These are phyloP conservation scores for Phaeosphaeriaceae sp. DNA, from an alignment of 2,329 filamentous ascomycete genomes.

Conservation along the genomic window DNA sequence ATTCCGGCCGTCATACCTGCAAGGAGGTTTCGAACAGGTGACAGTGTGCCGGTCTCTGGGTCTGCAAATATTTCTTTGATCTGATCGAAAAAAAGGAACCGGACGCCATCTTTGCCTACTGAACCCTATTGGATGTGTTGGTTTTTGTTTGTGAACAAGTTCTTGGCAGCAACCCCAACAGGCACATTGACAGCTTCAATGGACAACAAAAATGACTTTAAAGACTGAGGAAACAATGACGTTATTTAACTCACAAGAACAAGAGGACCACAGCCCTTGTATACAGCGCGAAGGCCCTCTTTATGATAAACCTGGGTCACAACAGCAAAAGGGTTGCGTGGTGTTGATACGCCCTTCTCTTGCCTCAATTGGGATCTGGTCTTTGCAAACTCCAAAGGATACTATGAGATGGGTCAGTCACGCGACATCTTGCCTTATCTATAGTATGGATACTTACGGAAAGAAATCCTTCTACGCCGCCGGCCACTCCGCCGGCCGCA, in stretches of 20 bases:
- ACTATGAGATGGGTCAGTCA: conserved; percentile 41
- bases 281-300: conserved; percentile 65
- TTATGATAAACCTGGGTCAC: conserved; percentile 61
- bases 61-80: conserved; percentile 66
- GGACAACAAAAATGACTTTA: not conserved
- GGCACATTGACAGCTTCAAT: not conserved
- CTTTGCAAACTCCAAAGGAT: conserved; percentile 73
- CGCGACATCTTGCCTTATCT: conserved; percentile 1
- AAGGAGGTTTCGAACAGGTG: conserved; percentile 62
- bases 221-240: not conserved
- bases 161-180: not conserved
- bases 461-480: conserved; percentile 48
- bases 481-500: conserved; percentile 47
- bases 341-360: conserved; percentile 52
- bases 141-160: conserved; percentile 3
- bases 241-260: conserved; percentile 51
- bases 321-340: conserved; percentile 64
- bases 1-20: conserved; percentile 70
- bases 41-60: conserved; percentile 62
- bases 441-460: conserved; percentile 29
- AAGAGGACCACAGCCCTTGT: conserved; percentile 68
- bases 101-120: conserved; percentile 68
- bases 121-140: conserved; percentile 53
- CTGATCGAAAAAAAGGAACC: conserved; percentile 70
- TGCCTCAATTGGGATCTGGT: conserved; percentile 65